Base-by-base conservation (phyloP, 2,329 filamentous ascomycete genomes). In the Xylaria sp. region DNA sequence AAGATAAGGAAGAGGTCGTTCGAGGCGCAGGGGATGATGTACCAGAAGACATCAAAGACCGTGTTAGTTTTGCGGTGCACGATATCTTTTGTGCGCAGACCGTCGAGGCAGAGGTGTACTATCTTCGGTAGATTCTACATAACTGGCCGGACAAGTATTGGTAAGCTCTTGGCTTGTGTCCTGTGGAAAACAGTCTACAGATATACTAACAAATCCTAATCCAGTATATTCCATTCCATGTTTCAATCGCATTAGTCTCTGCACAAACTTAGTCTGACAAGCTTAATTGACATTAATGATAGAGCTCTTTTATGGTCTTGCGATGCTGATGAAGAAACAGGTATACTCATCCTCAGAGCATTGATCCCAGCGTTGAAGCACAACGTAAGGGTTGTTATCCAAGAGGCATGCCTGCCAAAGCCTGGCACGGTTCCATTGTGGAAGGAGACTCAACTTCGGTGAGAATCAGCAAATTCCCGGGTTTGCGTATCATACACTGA, bases 391-490 rank as follows among this genome's bases (percentile, higher is more conserved):
- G 41, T 56, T 41, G 8, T 39, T 18, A 37, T 56, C 15, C 10
- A 56, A 39, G 54, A 56, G 54, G 54, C 54, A 56, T 56, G 32
- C 23, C 34, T 56, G 1, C 32, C 54, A 56, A n/a, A 41, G 54
- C 54, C 54, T 56, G 18, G 54, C 13, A 41, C 54, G 12, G 34
- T 56, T 56, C 32, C 54, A 20, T 56, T 39, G 12, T 55, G 51
- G 51, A 55, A 55, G 28, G 51, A 56, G 54, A 23, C 54, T 23
- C 32, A 10, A 41, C 32, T 56, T 13, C 18, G 54, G 54, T 56
- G 20, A 37, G 20, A 51, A 51, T 51, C 12, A 12, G 8, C 34
- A n/a, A 37, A 23, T 23, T 41, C 34, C 34, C 12, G 28, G 41
- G 1, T 56, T 23, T 41, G 18, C 7, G 7, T 15, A 23, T 23